Base-by-base conservation (phyloP, 2,329 filamentous ascomycete species). In the Colletotrichum sp. region DNA sequence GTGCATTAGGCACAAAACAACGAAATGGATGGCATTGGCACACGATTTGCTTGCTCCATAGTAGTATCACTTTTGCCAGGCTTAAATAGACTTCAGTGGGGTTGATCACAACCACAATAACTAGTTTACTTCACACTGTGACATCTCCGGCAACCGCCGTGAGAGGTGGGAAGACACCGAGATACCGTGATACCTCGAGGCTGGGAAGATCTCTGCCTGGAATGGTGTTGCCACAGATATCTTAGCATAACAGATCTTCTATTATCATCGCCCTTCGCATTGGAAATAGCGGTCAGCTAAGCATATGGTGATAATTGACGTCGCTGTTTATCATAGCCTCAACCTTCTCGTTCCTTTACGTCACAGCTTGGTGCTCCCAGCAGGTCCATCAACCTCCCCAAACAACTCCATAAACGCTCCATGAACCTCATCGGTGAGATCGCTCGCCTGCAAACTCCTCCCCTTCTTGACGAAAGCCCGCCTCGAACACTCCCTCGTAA, bases 341-440 rank as follows among this genome's bases (percentile, higher is more conserved):
- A 32, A 5, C 30, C 30, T 32, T 32, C 10, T 12, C 30, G 9
- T 32, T 32, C 3, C 30, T 32, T 12, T 12, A 32, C 30, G 3
- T 32, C 32, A 88, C 34, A 87, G 79, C 81, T 83, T 88, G 2
- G 83, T 81, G 2, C 78, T 79, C 6, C 80, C 80, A 16, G 84
- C 79, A 8, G 85, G 85, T 8, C 81, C 87, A 49, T 90, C 90
- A 5, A 90, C 89, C 79, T 96, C 95, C 1, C 95, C 96, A 81
- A 98, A 94, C 21, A 98, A 84, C 76, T 92, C 92, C 81, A 94
- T 84, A 84, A 98, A 99, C 1, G 96, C 94, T 39, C 88, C 88
- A 81, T 98, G 94, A 12, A 99, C 94, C 85, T 98, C 94, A 21
- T 97, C 95, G 0, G 96, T 98, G 82, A 99, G 86, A 85, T 99